phyloP scores from a whole-genome alignment of 75 land plant genomes.

The Pinus taeda region DNA sequence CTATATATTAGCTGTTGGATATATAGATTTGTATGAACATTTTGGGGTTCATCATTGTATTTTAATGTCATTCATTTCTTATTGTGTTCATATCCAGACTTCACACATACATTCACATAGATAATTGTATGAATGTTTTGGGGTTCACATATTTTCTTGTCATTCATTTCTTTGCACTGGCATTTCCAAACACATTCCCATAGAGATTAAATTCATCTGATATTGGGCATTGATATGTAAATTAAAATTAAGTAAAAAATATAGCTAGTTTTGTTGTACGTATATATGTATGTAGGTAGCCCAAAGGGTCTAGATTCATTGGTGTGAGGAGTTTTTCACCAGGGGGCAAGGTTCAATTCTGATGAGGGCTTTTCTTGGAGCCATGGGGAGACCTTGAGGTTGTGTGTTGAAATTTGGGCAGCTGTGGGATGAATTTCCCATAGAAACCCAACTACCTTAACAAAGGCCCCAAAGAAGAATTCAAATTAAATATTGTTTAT shows the following conservation, averaged over 20 bases:
- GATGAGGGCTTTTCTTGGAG: too few relatives aligned
- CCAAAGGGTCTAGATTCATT: not conserved
- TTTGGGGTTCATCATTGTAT: constrained; percentile 27
- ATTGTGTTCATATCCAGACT: not conserved
- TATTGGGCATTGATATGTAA: not conserved
- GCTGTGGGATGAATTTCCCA: too few relatives aligned
- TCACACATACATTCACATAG: not conserved
- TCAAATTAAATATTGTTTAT: too few relatives aligned
- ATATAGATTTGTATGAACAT: too few relatives aligned
- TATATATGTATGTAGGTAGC: not conserved
- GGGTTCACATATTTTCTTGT: not conserved
- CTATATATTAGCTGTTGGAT: constrained; percentile 67
- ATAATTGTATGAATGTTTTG: not conserved
- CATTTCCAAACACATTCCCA: not conserved
- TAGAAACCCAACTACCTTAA: too few relatives aligned
- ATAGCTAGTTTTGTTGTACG: not conserved
- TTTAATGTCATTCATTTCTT: not conserved
- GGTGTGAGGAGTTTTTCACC: not conserved
- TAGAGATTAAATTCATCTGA: not conserved
- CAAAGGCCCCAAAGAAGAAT: too few relatives aligned
- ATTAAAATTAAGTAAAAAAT: not conserved
- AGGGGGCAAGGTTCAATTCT: too few relatives aligned
- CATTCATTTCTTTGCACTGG: not conserved
- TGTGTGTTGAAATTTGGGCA: too few relatives aligned
- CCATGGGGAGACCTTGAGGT: too few relatives aligned